Conservation (phyloP, 1,284 basidiomycete species). For the Xanthoconium separans region DNA sequence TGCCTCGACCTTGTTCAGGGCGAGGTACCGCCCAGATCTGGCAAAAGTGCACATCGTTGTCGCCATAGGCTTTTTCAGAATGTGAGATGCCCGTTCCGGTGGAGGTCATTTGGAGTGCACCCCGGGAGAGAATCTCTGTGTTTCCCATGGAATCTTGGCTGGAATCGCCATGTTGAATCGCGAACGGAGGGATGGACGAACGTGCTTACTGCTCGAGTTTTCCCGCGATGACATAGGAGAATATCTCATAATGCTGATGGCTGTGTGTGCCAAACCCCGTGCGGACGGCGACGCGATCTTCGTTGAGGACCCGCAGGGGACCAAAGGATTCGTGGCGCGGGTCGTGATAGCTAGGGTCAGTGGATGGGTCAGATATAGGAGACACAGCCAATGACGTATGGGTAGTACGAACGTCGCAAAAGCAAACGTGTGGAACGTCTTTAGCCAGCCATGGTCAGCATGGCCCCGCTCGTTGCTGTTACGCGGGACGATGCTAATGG, state of each 20-base stretch:
- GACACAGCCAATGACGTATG: not conserved
- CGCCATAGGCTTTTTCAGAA: slow-evolving; percentile 70
- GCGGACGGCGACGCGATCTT: slow-evolving; percentile 78
- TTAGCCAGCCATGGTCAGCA: slow-evolving; percentile 88
- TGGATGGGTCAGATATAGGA: not conserved
- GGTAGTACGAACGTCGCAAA: slow-evolving; percentile 63
- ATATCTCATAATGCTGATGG: slow-evolving; percentile 90
- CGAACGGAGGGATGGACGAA: not conserved
- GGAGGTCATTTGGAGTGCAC: slow-evolving; percentile 88
- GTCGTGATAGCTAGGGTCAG: slow-evolving; percentile 58
- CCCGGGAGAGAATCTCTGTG: slow-evolving; percentile 82
- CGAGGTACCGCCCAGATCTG: slow-evolving; percentile 84
- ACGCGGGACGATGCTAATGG: slow-evolving; percentile 51
- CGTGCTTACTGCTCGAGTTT: slow-evolving; percentile 70
- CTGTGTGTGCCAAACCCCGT: slow-evolving; percentile 87
- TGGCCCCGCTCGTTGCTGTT: slow-evolving; percentile 70
- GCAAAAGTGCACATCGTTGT: slow-evolving; percentile 73
- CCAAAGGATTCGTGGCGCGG: slow-evolving; percentile 56
- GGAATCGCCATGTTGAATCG: not conserved
- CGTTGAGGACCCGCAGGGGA: slow-evolving; percentile 79
- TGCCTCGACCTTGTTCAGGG: slow-evolving; percentile 46
- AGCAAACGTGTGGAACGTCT: slow-evolving; percentile 86
- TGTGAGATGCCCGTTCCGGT: slow-evolving; percentile 87
- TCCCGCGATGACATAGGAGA: slow-evolving; percentile 81
- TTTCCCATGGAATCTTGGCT: slow-evolving; percentile 90